Evolutionary conservation across 192 early-diverging fungal species (phyloP), one percentile per base, ranked within the genome.

Genomic region (Allomyces javanicus): DNA sequence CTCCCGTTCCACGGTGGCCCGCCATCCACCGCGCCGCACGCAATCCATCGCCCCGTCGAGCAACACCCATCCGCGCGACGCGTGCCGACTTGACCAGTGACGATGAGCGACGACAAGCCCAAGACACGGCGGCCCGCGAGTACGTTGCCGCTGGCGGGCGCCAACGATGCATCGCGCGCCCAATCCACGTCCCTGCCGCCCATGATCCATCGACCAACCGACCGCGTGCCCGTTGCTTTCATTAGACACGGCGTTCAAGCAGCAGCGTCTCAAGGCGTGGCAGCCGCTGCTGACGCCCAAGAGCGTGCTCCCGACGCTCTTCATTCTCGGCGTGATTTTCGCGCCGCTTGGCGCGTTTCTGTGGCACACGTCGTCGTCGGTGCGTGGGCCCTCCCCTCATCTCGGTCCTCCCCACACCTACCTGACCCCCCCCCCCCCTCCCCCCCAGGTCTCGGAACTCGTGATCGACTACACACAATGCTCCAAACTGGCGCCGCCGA

Each of bases 191-290:
- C 33, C 33, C 26, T 27, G 1, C 33, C 33, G 33, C 33, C 4
- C 33, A 9, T 40, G 33, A 40, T 40, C 33, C 0, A 9, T 40
- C 33, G 5, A 7, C 33, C 33, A 9, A 40, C 33, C 33, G 9
- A 40, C 7, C 33, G 26, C 26, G 26, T 26, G 26, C 26, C 26
- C 26, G 4, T 4, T 26, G 26, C 26, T 50, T 58, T 58, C 0
- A 58, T 1, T 73, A 87, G 86, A 99, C 80, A 97, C 94, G 40
- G 94, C 96, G 27, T 97, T 99, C 73, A 97, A 96, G 80, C 96
- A 99, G 76, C 96, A 99, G 71, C 89, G 96, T 17, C 86, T 99
- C 74, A 93, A 91, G 77, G 91, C 94, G 21, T 99, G 96, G 96
- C 96, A 99, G 77, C 96, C 96, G 0, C 84, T 99, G 62, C 83